These are phyloP conservation scores for Brasenia schreberi DNA, from an alignment of 164 flowering plant species.

Conservation along the genomic window DNA sequence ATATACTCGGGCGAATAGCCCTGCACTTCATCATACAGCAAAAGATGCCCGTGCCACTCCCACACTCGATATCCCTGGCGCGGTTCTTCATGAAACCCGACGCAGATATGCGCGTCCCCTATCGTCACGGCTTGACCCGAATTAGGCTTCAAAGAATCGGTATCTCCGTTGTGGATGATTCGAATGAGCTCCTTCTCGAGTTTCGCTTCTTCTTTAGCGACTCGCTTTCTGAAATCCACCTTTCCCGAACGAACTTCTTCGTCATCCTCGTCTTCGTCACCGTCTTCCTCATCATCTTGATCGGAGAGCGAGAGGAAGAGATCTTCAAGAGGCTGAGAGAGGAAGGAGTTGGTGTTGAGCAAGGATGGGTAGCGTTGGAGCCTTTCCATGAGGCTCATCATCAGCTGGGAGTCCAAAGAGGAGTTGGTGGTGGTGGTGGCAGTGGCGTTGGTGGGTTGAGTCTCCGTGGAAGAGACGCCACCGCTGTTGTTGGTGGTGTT, in stretches of 20 bases:
- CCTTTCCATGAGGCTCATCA: conserved; percentile 60
- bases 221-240: conserved; percentile 12
- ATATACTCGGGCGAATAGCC: conserved; percentile 81
- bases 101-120: conserved; percentile 77
- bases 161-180: conserved; percentile 38
- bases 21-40: conserved; percentile 76
- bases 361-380: conserved; percentile 49
- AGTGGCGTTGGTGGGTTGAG: not conserved
- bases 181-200: conserved; percentile 62
- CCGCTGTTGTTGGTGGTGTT: not conserved
- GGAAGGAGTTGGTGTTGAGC: conserved; percentile 28
- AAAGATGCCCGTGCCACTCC: conserved; percentile 99
- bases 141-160: conserved; percentile 59
- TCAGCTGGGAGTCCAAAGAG: conserved; percentile 18
- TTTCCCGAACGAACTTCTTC: not conserved
- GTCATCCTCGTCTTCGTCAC: not conserved
- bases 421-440: conserved; percentile 5
- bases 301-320: conserved; percentile 14
- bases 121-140: conserved; percentile 83
- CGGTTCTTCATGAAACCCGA: conserved; percentile 56
- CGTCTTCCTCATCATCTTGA: conserved; percentile 23
- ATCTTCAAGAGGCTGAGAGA: conserved; percentile 50
- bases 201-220: conserved; percentile 68
- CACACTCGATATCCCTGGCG: conserved; percentile 81
- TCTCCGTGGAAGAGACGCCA: too few species aligned